These are phyloP conservation scores for Rhododendron kiyosumense DNA, from an alignment of 148 eudicot genomes.

Conservation along the genomic window DNA sequence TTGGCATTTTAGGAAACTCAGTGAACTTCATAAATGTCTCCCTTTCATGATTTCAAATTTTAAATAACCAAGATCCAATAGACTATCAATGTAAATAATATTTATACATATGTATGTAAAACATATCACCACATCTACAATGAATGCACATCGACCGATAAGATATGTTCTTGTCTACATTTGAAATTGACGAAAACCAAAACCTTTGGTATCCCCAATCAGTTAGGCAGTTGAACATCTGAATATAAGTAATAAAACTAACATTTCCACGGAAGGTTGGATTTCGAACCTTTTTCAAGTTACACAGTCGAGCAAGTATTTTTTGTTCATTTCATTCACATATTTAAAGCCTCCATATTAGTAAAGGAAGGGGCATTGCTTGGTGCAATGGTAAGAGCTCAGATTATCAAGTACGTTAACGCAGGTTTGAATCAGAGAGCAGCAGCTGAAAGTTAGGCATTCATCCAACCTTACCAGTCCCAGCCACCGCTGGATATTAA, in stretches of 20 bases:
- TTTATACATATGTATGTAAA: background rate
- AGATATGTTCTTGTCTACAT: background rate
- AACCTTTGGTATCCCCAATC: background rate
- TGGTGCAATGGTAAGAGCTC: background rate
- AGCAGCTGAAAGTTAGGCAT: background rate
- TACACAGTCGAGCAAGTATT: background rate
- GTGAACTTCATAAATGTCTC: background rate
- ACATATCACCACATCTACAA: background rate
- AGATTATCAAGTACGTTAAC: background rate
- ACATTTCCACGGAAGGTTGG: background rate
- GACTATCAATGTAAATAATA: background rate
- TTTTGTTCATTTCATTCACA: background rate
- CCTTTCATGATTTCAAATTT: background rate
- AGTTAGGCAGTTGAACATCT: background rate
- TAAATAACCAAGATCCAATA: background rate
- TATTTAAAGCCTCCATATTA: background rate
- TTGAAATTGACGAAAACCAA: background rate
- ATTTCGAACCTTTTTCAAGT: background rate
- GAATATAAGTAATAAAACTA: background rate
- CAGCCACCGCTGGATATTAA: background rate
- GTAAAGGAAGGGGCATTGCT: background rate
- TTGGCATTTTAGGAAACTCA: conserved; percentile 1
- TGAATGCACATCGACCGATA: background rate
- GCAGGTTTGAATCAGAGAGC: background rate
- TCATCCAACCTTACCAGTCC: background rate